Evolutionary conservation across 805 yeast genomes (phyloP), one percentile per base, ranked within the genome.

Genomic region (Myxozyma mucilagina): DNA sequence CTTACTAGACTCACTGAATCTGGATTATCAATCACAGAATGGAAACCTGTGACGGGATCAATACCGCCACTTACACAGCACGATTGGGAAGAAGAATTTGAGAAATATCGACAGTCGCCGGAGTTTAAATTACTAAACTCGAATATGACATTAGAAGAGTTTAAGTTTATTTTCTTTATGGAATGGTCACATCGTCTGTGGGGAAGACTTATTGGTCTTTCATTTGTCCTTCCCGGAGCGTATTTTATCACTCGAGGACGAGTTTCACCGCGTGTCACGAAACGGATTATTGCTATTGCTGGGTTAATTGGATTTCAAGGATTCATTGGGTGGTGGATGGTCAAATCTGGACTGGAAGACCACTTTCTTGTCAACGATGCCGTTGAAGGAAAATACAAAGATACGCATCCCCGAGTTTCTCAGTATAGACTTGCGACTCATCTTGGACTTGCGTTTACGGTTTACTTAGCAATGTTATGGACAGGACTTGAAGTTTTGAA

Each of bases 241-340:
- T 94, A 89, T 72, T 91, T 91, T 69, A 86, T 90, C 70, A 79
- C 80, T 16, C 77, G 86, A 3, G 83, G 84, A 44, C 84, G 79
- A 65, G 84, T 93, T 10, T 84, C 91, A 1, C 75, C 83, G 2
- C 85, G 84, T 60, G 87, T 89, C 3, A 86, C 89, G 52, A 78
- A 78, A 59, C 81, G 90, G 67, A 78, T 94, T 14, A 74, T 89
- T 20, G 89, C 89, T 1, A 82, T 94, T 49, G 82, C 96, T 45
- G 84, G 81, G 0, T 76, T 94, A 54, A 80, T 94, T 60, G 99
- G 97, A 10, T 77, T 94, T 51, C 99, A 94, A 78, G 99, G 99
- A 56, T 88, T 87, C 56, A 87, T 94, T 67, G 99, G 99, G 36
- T 94, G 99, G 99, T 94, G 99, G 99, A 94, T 94, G 99, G 99